Evolutionary conservation across 352 stramenopile species (phyloP).

Genomic region (Thalassiosira delicatula): DNA sequence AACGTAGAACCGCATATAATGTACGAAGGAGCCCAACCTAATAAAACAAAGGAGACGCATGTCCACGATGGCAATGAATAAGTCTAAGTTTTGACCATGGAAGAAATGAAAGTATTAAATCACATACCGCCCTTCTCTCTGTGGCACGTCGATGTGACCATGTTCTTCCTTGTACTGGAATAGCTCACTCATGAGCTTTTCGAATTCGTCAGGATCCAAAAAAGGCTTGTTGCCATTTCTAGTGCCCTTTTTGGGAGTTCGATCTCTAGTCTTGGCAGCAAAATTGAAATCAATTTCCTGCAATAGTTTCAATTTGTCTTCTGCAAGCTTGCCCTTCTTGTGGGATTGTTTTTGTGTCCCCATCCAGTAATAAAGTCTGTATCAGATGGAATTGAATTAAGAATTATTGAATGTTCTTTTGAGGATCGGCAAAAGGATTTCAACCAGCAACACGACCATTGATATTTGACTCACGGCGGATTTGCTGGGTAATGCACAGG

Average conservation of each 20-base stretch:
- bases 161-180: slow-evolving; percentile 3
- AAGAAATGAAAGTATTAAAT: neutral
- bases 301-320: slow-evolving; percentile 24
- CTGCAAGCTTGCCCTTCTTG: slow-evolving; percentile 25
- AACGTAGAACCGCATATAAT: too few relatives aligned
- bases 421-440: too few relatives aligned
- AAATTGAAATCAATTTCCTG: slow-evolving; percentile 43
- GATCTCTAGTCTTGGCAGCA: neutral
- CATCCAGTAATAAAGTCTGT: slow-evolving; percentile 41
- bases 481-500: too few relatives aligned
- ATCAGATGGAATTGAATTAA: neutral
- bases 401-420: too few relatives aligned
- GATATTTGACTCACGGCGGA: too few relatives aligned
- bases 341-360: slow-evolving; percentile 18
- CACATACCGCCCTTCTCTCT: slow-evolving; percentile 18
- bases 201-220: slow-evolving; percentile 15
- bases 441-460: too few relatives aligned
- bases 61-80: neutral
- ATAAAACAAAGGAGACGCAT: neutral
- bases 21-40: too few relatives aligned
- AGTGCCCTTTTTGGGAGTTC: neutral
- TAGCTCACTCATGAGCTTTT: slow-evolving; percentile 20
- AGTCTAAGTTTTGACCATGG: too few relatives aligned
- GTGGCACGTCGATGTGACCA: slow-evolving; percentile 8
- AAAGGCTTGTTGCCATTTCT: neutral